Evolutionary conservation across 179 eudicot species (phyloP), one percentile per base, ranked within the genome.

Genomic region (Heliamphora pulchella): DNA sequence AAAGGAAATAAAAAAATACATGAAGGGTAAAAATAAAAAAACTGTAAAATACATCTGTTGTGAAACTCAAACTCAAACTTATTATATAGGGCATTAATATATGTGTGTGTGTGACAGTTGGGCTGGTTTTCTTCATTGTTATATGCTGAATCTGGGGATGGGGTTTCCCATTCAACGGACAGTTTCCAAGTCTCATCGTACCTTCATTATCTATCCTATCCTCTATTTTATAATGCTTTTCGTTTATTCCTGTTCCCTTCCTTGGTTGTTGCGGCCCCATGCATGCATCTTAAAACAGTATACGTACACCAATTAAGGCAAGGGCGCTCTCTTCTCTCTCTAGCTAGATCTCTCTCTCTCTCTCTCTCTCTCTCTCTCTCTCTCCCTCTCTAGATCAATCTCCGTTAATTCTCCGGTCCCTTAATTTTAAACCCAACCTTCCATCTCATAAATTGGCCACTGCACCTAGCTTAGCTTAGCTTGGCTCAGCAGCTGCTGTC

Each of bases 181-280:
- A 89, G 62, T 80, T 83, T 86, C 82, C 84, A 73, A 78, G 83
- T 80, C 67, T 67, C 55, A 50, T 74, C 80, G 77, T 64, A 76
- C 71, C 74, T 67, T 51, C 75, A 18, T 18, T 64, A 13, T 66
- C 75, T 43, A 4, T 50, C 39, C 74, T 47, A 67, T 55, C 81
- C 77, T 76, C 58, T 74, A 82, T 46, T 48, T 17, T 43, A 57
- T 77, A 67, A 84, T 81, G 53, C 62, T 65, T 82, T 76, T 79
- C 80, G 91, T 90, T 82, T 90, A 90, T 89, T 90, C 89, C 93
- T 87, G 93, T 82, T 79, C 89, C 91, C 85, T 20, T 51, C 86
- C 86, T 88, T 83, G 86, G 65, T 84, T 61, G 67, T 82, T 54
- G 64, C 72, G 47, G 44, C 64, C 71, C 44, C 74, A 31, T 68